Percentiles rank a stretch among this genome's conserved stretches.
phyloP scores from a whole-genome alignment of 345 rosid genomes.

The Laguncularia racemosa region DNA sequence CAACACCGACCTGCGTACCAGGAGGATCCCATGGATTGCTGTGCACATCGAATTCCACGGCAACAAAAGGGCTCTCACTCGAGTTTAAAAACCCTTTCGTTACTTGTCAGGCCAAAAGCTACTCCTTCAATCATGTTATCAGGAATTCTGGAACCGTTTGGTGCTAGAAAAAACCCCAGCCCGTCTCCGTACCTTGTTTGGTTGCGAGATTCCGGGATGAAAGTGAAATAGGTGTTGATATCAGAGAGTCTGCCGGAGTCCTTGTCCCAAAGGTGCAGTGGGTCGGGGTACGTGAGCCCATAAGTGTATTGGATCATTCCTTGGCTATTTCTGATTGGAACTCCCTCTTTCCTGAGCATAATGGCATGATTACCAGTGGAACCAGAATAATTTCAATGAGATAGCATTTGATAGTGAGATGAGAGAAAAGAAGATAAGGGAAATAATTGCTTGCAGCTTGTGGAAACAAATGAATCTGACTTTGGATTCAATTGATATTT shows the following conservation, averaged over 20 bases:
- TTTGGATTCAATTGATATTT: too few relatives aligned
- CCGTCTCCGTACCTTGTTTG: background rate
- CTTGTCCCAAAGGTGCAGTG: conserved; percentile 13
- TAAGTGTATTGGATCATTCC: conserved; percentile 2
- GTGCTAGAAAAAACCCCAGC: conserved; percentile 12
- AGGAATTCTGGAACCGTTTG: conserved; percentile 5
- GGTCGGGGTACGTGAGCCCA: conserved; percentile 1
- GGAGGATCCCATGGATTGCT: conserved; percentile 2
- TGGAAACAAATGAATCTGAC: too few relatives aligned
- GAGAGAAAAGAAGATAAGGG: too few relatives aligned
- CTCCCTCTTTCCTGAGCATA: background rate
- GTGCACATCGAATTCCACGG: conserved; percentile 3
- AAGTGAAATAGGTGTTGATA: conserved; percentile 10
- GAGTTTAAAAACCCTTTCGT: background rate
- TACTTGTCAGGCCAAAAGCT: conserved; percentile 4
- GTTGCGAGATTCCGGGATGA: background rate
- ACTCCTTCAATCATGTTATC: background rate
- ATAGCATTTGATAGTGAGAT: too few relatives aligned
- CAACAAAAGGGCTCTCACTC: background rate
- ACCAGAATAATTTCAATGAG: too few relatives aligned
- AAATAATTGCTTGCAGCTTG: too few relatives aligned
- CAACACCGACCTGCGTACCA: conserved; percentile 1
- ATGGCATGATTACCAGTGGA: too few relatives aligned
- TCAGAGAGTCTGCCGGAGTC: conserved; percentile 3
- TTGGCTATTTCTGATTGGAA: background rate